Conservation (phyloP, 352 stramenopile genomes). For the Globisporangium recalcitrans region DNA sequence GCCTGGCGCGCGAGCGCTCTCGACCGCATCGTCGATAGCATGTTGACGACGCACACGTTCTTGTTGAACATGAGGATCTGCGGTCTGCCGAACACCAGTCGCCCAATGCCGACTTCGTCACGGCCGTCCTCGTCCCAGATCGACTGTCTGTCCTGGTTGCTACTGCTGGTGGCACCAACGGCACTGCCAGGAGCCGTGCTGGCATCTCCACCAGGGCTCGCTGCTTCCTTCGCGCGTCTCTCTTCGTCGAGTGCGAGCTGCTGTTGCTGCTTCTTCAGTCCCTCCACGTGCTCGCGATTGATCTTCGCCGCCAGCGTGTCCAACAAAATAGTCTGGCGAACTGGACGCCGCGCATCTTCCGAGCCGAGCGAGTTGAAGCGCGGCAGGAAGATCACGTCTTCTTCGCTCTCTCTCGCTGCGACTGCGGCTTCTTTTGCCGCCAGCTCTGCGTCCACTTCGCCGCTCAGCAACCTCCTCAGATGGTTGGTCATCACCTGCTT, state of each 20-base stretch:
- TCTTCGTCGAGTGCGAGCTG: constrained; percentile 6
- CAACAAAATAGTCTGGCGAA: constrained; percentile 46
- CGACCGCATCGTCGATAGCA: constrained; percentile 37
- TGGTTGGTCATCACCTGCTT: constrained; percentile 18
- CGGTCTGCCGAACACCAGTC: constrained; percentile 45
- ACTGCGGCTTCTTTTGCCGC: constrained; percentile 12
- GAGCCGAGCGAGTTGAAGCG: constrained; percentile 65
- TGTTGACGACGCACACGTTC: constrained; percentile 26
- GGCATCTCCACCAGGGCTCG: background rate
- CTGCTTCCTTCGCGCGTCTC: constrained; percentile 17
- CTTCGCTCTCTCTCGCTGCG: constrained; percentile 17
- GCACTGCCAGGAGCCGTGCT: background rate
- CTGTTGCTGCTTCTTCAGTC: constrained; percentile 30
- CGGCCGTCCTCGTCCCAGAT: constrained; percentile 18
- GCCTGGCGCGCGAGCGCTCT: constrained; percentile 26
- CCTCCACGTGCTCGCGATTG: constrained; percentile 50
- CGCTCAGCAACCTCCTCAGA: constrained; percentile 17
- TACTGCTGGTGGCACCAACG: background rate
- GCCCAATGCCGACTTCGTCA: constrained; percentile 22
- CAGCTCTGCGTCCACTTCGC: constrained; percentile 3
- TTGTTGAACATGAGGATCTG: constrained; percentile 41
- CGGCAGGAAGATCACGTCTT: constrained; percentile 42
- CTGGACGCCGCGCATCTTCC: constrained; percentile 43
- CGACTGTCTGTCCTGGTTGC: background rate
- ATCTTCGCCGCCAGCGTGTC: constrained; percentile 50